Evolutionary conservation across 2,329 filamentous ascomycete species (phyloP).

Genomic region (Falciphora oryzae): DNA sequence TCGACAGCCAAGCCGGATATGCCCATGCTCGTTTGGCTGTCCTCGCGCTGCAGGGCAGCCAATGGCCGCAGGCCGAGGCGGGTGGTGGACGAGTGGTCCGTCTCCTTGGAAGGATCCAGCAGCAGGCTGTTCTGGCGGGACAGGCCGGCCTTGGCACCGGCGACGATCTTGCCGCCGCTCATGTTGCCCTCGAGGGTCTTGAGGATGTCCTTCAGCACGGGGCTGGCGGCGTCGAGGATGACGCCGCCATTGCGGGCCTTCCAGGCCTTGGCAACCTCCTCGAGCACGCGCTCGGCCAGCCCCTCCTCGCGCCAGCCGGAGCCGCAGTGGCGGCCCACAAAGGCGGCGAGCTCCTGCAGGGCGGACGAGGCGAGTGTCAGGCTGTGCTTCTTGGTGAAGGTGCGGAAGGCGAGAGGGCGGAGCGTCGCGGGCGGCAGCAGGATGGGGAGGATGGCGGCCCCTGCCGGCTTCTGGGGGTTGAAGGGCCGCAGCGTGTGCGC

Average conservation of each 20-base stretch:
- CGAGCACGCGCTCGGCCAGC: constrained; percentile 82
- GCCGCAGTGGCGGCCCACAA: constrained; percentile 90
- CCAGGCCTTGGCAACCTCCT: constrained; percentile 88
- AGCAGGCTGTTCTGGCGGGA: constrained; percentile 59
- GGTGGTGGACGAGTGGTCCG: constrained; percentile 44
- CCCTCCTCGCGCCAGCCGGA: constrained; percentile 96
- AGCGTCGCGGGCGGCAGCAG: constrained; percentile 81
- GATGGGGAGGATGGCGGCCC: constrained; percentile 69
- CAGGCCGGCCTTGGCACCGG: constrained; percentile 34
- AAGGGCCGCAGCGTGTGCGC: constrained; percentile 69
- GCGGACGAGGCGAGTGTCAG: constrained; percentile 86
- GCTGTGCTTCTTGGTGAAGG: constrained; percentile 96
- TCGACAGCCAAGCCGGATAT: constrained; percentile 49
- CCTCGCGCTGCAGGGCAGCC: constrained; percentile 44
- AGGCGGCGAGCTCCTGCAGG: constrained; percentile 75
- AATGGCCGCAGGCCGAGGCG: constrained; percentile 47
- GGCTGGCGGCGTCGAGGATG: constrained; percentile 78
- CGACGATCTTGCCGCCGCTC: constrained; percentile 69
- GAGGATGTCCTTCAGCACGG: constrained; percentile 74
- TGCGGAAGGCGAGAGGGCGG: constrained; percentile 85
- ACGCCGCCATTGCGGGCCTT: constrained; percentile 84
- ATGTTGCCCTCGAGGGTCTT: constrained; percentile 82
- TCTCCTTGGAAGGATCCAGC: constrained; percentile 49
- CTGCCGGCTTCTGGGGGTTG: constrained; percentile 43
- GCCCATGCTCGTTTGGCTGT: constrained; percentile 61